These are phyloP conservation scores for Fraxinus americana DNA, from an alignment of 257 asterid species.

Conservation along the genomic window DNA sequence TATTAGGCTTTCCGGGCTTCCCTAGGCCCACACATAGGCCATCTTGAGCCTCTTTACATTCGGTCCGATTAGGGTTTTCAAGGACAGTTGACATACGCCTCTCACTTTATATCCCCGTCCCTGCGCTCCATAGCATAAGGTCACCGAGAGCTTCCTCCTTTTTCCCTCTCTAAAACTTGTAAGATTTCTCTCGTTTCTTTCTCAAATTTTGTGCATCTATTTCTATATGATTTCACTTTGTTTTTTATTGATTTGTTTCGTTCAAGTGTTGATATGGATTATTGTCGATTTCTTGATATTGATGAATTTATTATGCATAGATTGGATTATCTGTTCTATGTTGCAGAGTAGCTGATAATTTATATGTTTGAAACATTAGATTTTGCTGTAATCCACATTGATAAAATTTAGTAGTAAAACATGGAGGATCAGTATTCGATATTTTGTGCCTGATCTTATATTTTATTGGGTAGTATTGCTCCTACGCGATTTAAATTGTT, in stretches of 20 bases:
- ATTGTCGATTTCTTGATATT: not conserved
- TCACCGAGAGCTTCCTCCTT: not conserved
- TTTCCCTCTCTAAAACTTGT: not conserved
- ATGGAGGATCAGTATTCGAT: no score
- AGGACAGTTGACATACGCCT: conserved; percentile 1
- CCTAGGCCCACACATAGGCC: not conserved
- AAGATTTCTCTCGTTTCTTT: not conserved
- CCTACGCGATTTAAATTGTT: no score
- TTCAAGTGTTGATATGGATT: not conserved
- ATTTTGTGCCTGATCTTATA: no score
- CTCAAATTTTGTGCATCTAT: not conserved
- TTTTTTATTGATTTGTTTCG: not conserved
- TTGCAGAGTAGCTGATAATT: not conserved
- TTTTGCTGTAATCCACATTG: not conserved
- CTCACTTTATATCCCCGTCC: conserved; percentile 3
- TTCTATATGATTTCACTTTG: not conserved
- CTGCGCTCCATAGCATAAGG: not conserved
- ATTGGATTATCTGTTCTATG: not conserved
- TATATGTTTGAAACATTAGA: not conserved
- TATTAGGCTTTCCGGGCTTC: not conserved
- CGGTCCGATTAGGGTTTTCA: conserved; percentile 2
- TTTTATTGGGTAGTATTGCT: no score
- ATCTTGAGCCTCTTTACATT: not conserved
- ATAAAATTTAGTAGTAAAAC: no score
- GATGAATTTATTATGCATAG: not conserved